phyloP scores from a whole-genome alignment of 805 yeast genomes.

The Wickerhamiella qilinensis region DNA sequence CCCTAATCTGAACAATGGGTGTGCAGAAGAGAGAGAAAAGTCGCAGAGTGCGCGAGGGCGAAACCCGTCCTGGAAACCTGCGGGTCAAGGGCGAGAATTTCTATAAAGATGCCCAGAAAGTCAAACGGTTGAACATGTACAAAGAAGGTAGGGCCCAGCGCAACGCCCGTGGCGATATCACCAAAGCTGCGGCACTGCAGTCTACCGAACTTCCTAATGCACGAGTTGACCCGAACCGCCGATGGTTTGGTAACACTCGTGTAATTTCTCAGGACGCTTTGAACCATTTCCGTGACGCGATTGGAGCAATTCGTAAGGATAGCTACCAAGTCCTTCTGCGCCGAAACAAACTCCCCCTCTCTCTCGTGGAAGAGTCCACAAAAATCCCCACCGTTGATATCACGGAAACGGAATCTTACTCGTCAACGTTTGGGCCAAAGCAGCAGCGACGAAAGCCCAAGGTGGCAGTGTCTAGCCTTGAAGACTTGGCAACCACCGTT shows the following conservation, averaged over 20 bases:
- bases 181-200: slow-evolving; percentile 77
- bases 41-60: slow-evolving; percentile 72
- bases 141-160: slow-evolving; percentile 78
- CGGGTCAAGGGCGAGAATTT: slow-evolving; percentile 95
- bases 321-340: slow-evolving; percentile 72
- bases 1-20: too few species aligned
- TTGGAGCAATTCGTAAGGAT: slow-evolving; percentile 72
- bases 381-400: slow-evolving; percentile 64
- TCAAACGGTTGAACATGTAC: slow-evolving; percentile 81
- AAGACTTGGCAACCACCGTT: slow-evolving; percentile 53
- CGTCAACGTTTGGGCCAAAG: slow-evolving; percentile 82
- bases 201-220: slow-evolving; percentile 79
- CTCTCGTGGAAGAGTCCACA: slow-evolving; percentile 66
- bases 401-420: slow-evolving; percentile 75
- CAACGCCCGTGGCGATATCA: slow-evolving; percentile 74
- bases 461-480: slow-evolving; percentile 58
- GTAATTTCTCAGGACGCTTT: slow-evolving; percentile 96
- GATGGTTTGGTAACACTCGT: slow-evolving; percentile 96
- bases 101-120: slow-evolving; percentile 81
- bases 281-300: slow-evolving; percentile 83
- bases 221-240: slow-evolving; percentile 85
- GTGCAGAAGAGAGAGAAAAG: slow-evolving; percentile 80
- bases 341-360: slow-evolving; percentile 91
- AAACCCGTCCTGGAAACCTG: slow-evolving; percentile 73
- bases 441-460: slow-evolving; percentile 86